Percentiles rank a stretch among this genome's conserved stretches.
Evolutionary conservation across 805 yeast species (phyloP).

Genomic region (Phaffomyces thermotolerans): DNA sequence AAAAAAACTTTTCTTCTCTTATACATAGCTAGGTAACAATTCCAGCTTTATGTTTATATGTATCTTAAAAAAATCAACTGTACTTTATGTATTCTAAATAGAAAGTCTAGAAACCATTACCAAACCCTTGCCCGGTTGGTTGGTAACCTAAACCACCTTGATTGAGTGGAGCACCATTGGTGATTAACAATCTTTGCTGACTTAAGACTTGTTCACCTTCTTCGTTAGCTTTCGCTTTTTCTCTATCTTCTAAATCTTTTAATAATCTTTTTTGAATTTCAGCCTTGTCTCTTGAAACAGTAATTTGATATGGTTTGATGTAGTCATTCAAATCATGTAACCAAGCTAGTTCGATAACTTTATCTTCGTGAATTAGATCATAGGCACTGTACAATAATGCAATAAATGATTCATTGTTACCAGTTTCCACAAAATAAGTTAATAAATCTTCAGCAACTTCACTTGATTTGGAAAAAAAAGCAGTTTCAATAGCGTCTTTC

Average conservation of each 20-base stretch:
- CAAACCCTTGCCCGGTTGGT: conserved; percentile 68
- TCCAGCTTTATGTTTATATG: background rate
- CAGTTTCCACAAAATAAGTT: conserved; percentile 91
- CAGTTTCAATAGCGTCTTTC: conserved; percentile 91
- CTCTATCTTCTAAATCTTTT: conserved; percentile 64
- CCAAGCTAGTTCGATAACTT: conserved; percentile 88
- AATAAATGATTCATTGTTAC: conserved; percentile 90
- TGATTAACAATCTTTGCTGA: conserved; percentile 72
- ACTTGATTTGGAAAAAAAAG: conserved; percentile 67
- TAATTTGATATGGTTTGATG: conserved; percentile 87
- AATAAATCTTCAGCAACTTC: conserved; percentile 86
- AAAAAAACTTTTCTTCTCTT: background rate
- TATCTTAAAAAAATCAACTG: background rate
- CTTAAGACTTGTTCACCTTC: conserved; percentile 38
- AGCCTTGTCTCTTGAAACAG: conserved; percentile 74
- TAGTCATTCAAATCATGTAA: conserved; percentile 75
- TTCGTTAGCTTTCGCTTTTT: conserved; percentile 49
- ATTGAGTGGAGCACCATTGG: conserved; percentile 52
- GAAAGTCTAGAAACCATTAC: conserved; percentile 35
- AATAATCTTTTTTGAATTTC: conserved; percentile 57
- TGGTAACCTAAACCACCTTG: conserved; percentile 52
- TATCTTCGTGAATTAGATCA: conserved; percentile 70
- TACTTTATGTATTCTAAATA: background rate
- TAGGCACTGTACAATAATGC: conserved; percentile 86
- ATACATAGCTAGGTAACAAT: background rate